Conservation (phyloP, 2,329 filamentous ascomycete genomes). For the Diaporthe capsici region DNA sequence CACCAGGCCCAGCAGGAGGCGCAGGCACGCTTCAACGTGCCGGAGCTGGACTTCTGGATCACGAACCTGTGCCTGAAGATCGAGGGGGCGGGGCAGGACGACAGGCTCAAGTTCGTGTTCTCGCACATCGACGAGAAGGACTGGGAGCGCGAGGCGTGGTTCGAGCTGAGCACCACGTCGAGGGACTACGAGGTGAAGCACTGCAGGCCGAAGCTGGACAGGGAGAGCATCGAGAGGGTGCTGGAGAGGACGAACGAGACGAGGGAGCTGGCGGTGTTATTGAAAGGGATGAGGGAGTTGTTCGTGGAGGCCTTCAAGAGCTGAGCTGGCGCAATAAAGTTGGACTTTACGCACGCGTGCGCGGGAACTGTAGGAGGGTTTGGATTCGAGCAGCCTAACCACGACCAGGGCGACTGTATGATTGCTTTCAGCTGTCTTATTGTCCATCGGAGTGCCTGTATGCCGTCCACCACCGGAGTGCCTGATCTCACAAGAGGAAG, state of each 20-base stretch:
- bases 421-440: background rate
- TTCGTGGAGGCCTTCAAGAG: slow-evolving; percentile 78
- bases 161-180: slow-evolving; percentile 86
- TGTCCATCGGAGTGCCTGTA: background rate
- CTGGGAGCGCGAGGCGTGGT: slow-evolving; percentile 92
- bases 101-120: slow-evolving; percentile 91
- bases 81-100: slow-evolving; percentile 87
- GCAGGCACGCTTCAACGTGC: slow-evolving; percentile 89
- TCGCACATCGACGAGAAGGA: slow-evolving; percentile 88
- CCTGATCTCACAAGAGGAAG: background rate
- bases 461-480: background rate
- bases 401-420: background rate
- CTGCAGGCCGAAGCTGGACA: slow-evolving; percentile 85
- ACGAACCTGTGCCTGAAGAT: slow-evolving; percentile 90
- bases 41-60: slow-evolving; percentile 97
- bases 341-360: background rate
- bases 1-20: slow-evolving; percentile 83
- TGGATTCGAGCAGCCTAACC: background rate
- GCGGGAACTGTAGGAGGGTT: background rate
- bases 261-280: slow-evolving; percentile 77
- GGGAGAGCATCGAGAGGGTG: slow-evolving; percentile 82
- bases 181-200: slow-evolving; percentile 89
- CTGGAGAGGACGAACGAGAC: slow-evolving; percentile 86
- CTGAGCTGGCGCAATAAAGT: slow-evolving; percentile 46
- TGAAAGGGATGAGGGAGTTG: slow-evolving; percentile 87